These are phyloP conservation scores for Suhomyces ambrosiae DNA, from an alignment of 1,139 yeast species.

Conservation along the genomic window DNA sequence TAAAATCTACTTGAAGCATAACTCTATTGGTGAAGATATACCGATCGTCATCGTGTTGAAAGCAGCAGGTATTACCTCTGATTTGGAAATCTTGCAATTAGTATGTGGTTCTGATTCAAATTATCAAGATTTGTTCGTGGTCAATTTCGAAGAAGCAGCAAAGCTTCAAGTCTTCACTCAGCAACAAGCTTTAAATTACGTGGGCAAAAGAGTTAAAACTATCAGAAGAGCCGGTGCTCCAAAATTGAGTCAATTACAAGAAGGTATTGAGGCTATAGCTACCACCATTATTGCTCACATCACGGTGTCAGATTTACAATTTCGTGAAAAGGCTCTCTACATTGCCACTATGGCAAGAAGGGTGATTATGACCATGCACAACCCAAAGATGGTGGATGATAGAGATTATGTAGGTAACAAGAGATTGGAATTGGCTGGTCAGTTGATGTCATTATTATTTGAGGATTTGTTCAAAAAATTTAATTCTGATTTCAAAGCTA, in stretches of 20 bases:
- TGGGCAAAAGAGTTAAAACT: constrained; percentile 90
- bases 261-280: constrained; percentile 96
- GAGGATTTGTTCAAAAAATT: constrained; percentile 97
- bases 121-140: constrained; percentile 89
- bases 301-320: constrained; percentile 81
- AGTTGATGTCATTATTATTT: constrained; percentile 87
- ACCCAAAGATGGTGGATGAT: constrained; percentile 95
- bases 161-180: constrained; percentile 85
- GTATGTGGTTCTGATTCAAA: constrained; percentile 89
- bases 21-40: constrained; percentile 90
- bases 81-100: constrained; percentile 87
- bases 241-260: constrained; percentile 78
- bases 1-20: constrained; percentile 88
- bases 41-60: constrained; percentile 92
- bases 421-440: constrained; percentile 96
- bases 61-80: constrained; percentile 95
- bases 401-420: constrained; percentile 98
- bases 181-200: constrained; percentile 87
- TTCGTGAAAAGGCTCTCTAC: constrained; percentile 91
- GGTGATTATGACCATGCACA: constrained; percentile 92
- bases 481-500: constrained; percentile 90
- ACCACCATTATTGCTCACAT: constrained; percentile 95
- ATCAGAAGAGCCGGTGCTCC: constrained; percentile 86
- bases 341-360: constrained; percentile 96
- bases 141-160: constrained; percentile 93